Evolutionary conservation across 345 rosid species (phyloP).

Genomic region (Iberis pinnata): DNA sequence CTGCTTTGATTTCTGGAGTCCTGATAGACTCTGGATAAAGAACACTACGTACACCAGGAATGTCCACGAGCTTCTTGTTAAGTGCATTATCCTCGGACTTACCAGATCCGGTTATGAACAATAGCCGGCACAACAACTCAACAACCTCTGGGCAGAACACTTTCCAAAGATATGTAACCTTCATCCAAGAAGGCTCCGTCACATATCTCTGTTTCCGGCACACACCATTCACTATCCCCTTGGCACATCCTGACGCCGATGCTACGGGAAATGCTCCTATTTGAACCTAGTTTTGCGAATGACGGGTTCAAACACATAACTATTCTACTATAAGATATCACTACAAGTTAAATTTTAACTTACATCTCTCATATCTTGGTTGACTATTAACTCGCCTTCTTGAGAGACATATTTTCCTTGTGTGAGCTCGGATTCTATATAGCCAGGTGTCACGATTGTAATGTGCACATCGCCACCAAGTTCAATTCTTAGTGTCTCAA

Average conservation of each 20-base stretch:
- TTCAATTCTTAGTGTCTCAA: conserved; percentile 58
- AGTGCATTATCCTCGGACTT: conserved; percentile 22
- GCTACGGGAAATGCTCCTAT: conserved; percentile 29
- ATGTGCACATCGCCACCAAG: conserved; percentile 36
- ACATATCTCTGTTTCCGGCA: conserved; percentile 45
- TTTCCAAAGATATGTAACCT: conserved; percentile 36
- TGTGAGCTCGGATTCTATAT: conserved; percentile 45
- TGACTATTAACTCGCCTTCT: conserved; percentile 35
- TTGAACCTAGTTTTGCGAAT: conserved; percentile 29
- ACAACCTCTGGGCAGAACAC: conserved; percentile 47
- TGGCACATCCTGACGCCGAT: conserved; percentile 32
- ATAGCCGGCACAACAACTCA: conserved; percentile 31
- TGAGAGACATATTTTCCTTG: conserved; percentile 32
- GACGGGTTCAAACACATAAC: too few species aligned
- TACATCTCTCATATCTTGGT: conserved; percentile 45
- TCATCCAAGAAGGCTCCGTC: conserved; percentile 48
- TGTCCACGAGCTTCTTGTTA: conserved; percentile 35
- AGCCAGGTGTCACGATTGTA: conserved; percentile 57
- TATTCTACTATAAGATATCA: too few species aligned
- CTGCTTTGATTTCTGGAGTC: conserved; percentile 28
- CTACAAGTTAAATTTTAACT: background rate
- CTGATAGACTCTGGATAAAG: conserved; percentile 33
- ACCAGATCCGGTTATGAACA: conserved; percentile 13
- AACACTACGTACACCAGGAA: conserved; percentile 33
- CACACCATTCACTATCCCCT: conserved; percentile 45